phyloP scores from a whole-genome alignment of 805 yeast species.

The Grigorovia yakushimaensis region DNA sequence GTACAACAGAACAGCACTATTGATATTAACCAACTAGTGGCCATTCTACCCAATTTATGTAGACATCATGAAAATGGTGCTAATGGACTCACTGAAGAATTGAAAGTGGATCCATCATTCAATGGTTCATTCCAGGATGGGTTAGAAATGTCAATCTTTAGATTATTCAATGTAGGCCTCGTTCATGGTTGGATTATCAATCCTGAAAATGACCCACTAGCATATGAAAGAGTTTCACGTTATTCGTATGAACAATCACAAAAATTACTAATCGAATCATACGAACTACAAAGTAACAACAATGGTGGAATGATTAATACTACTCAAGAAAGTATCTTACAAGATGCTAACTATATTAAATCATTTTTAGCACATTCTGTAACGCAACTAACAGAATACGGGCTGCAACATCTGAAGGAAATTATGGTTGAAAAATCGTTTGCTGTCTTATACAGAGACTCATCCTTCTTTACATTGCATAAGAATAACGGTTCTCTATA shows the following conservation, averaged over 20 bases:
- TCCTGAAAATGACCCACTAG: slow-evolving; percentile 28
- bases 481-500: slow-evolving; percentile 45
- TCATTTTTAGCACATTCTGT: slow-evolving; percentile 51
- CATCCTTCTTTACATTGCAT: slow-evolving; percentile 70
- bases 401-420: slow-evolving; percentile 40
- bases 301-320: slow-evolving; percentile 16
- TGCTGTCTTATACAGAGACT: slow-evolving; percentile 76
- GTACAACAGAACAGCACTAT: slow-evolving; percentile 23
- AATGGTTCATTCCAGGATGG: slow-evolving; percentile 49
- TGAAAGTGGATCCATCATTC: slow-evolving; percentile 63
- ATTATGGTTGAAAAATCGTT: slow-evolving; percentile 43
- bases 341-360: slow-evolving; percentile 30
- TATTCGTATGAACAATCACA: slow-evolving; percentile 55
- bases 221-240: slow-evolving; percentile 30
- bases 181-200: slow-evolving; percentile 82
- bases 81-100: slow-evolving; percentile 26
- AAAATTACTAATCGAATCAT: slow-evolving; percentile 40
- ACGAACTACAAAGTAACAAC: slow-evolving; percentile 28
- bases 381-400: slow-evolving; percentile 68
- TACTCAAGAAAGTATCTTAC: slow-evolving; percentile 20
- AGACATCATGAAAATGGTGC: slow-evolving; percentile 29
- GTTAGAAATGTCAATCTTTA: slow-evolving; percentile 47
- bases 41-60: slow-evolving; percentile 51
- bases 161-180: slow-evolving; percentile 47
- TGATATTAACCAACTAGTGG: slow-evolving; percentile 35